Conservation (phyloP, 345 rosid species). For the Eucalyptus erythrocorys region DNA sequence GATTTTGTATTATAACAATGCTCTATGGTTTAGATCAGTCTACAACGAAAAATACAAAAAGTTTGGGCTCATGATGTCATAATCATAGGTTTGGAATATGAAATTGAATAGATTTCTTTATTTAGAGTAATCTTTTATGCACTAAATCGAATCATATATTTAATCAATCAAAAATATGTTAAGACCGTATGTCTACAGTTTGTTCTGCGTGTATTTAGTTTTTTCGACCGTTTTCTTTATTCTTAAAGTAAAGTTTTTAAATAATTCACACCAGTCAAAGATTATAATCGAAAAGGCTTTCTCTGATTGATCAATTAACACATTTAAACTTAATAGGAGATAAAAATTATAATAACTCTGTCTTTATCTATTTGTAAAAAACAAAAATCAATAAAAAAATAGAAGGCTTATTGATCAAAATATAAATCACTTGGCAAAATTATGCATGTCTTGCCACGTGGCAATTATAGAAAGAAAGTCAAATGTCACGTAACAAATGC, state of each 20-base stretch:
- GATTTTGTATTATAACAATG: background rate
- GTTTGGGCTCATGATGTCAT: background rate
- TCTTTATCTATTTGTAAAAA: background rate
- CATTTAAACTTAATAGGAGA: background rate
- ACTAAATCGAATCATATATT: background rate
- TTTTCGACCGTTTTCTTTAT: background rate
- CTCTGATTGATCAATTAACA: background rate
- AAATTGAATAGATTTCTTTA: background rate
- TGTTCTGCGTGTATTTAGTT: background rate
- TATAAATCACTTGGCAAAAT: background rate
- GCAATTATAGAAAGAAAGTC: background rate
- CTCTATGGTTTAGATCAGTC: rapidly evolving
- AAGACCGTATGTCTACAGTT: background rate
- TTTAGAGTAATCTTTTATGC: background rate
- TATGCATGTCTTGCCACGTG: background rate
- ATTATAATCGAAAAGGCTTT: background rate
- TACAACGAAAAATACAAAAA: background rate
- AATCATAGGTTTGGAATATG: background rate
- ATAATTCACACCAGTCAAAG: background rate
- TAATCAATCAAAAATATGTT: background rate
- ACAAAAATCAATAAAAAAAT: background rate
- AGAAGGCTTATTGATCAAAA: background rate
- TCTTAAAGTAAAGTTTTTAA: background rate
- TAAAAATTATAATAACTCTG: background rate
- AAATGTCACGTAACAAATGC: background rate